Base-by-base conservation (phyloP, 306 rosid genomes). In the Sechiopsis laciniata region DNA sequence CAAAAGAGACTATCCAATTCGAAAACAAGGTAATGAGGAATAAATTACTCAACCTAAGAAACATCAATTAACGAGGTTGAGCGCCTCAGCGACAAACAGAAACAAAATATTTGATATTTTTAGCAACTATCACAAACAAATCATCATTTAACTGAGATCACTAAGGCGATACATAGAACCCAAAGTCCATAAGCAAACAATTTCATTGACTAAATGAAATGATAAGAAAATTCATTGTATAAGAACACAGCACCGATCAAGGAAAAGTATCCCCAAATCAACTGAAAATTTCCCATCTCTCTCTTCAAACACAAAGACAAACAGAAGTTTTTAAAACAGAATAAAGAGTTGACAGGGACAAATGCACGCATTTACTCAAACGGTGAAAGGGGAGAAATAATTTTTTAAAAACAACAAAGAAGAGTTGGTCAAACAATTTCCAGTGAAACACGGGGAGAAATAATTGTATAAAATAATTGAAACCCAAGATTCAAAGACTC, bases 21-120 rank as follows among this genome's bases (percentile, higher is more conserved):
- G 29, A n/a, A 0, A 61, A 32, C 13, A 40, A 65, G 32, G 17
- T 17, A 42, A 42, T 40, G 11, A 65, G 54, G 13, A 64, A 64
- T 35, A 65, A 65, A 45, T 42, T 65, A 65, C 32, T 65, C 29
- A 17, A 12, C 73, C 73, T 67, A 67, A 67, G 12, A 20, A 67
- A 46, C 56, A 21, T 67, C 37, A 67, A 20, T 67, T 20, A 46
- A 48, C 35, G 6, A 67, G 12, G 72, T 35, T 17, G 71, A 40
- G 71, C 48, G 21, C n/a, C 71, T 16, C n/a, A 19, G 50, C 26
- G 3, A 40, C 15, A 3, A 40, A 65, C 71, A 42, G 29, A 65
- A 40, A 65, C 71, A 42, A 40, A 66, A 45, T 42, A 45, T 42
- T 42, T 10, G 10, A 42, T 66, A 10, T 66, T 42, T 11, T 68